Evolutionary conservation across 2,329 filamentous ascomycete genomes (phyloP).

Genomic region (Fusarium sp.): DNA sequence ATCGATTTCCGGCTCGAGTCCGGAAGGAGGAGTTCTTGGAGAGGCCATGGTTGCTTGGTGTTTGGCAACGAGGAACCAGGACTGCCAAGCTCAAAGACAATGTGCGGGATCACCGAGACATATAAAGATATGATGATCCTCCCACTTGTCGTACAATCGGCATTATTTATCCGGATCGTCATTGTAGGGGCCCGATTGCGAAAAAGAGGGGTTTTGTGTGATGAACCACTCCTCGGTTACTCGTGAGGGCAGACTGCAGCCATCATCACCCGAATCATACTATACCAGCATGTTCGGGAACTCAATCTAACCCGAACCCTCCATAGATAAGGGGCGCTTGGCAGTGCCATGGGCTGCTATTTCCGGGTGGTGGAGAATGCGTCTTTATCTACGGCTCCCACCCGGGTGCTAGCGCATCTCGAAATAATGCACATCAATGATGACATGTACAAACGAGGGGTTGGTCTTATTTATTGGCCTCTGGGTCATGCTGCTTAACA

Average conservation of each 20-base stretch:
- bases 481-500: constrained; percentile 36
- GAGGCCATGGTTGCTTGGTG: background rate
- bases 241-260: background rate
- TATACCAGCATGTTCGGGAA: background rate
- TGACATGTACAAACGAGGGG: background rate
- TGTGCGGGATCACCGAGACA: background rate
- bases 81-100: background rate
- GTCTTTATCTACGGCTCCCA: background rate
- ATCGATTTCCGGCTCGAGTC: background rate
- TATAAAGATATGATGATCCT: background rate
- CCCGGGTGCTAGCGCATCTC: constrained; percentile 32
- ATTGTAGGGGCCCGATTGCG: background rate
- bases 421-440: constrained; percentile 4
- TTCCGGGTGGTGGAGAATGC: background rate
- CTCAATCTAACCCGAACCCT: background rate
- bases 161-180: background rate
- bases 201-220: background rate
- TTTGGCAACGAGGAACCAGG: background rate
- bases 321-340: background rate
- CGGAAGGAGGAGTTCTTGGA: background rate
- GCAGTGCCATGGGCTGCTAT: background rate
- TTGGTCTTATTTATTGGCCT: background rate
- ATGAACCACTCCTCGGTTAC: background rate
- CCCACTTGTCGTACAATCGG: background rate
- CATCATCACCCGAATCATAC: background rate